Percentiles rank a stretch among this genome's conserved stretches.
Evolutionary conservation across 23 red algal genomes (phyloP).

Genomic region (Gracilaria gracilis): DNA sequence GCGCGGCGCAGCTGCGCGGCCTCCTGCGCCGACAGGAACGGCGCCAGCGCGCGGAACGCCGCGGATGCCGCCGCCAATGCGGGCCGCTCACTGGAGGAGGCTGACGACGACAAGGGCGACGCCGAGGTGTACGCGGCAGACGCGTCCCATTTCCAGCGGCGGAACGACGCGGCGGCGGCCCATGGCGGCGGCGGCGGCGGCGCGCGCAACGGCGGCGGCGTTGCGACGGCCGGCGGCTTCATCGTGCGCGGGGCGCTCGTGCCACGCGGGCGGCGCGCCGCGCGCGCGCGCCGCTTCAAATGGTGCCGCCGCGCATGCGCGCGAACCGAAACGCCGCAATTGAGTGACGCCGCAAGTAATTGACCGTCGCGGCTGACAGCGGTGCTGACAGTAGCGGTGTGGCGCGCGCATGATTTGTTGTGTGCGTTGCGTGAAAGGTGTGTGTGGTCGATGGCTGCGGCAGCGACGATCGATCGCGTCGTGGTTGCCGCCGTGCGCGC

Average conservation of each 20-base stretch:
- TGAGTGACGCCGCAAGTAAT: too few species aligned
- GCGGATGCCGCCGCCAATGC: constrained; percentile 38
- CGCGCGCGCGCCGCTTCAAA: background rate
- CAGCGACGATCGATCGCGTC: background rate
- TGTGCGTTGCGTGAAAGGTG: too few species aligned
- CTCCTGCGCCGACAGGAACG: constrained; percentile 38
- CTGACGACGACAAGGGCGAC: background rate
- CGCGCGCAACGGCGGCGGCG: constrained; percentile 6
- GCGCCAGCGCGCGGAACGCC: constrained; percentile 54
- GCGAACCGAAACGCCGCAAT: background rate
- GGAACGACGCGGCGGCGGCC: constrained; percentile 44
- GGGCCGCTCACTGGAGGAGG: constrained; percentile 9
- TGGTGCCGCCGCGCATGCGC: background rate
- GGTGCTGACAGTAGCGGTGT: too few species aligned
- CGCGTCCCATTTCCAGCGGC: constrained; percentile 74
- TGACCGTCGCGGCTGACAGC: too few species aligned
- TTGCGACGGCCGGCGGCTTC: constrained; percentile 25
- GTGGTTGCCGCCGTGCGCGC: background rate
- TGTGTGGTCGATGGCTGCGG: background rate
- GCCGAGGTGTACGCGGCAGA: background rate
- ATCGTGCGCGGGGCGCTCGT: background rate
- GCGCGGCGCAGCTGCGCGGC: constrained; percentile 11
- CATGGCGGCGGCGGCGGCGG: background rate
- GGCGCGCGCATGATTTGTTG: too few species aligned
- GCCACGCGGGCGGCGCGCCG: background rate